Conservation (phyloP, 208 protist genomes). For the Leishmania guyanensis region DNA sequence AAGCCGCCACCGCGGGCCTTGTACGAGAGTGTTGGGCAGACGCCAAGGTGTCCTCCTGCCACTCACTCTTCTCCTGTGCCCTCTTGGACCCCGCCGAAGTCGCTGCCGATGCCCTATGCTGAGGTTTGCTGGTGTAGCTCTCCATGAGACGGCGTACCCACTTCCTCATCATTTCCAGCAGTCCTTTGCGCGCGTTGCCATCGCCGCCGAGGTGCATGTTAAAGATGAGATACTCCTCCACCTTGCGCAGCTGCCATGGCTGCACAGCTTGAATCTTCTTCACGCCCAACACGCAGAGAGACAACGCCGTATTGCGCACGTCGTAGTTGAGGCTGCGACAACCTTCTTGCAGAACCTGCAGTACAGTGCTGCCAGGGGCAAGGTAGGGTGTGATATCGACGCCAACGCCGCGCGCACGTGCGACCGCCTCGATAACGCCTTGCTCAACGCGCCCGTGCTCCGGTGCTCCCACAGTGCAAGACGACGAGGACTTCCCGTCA, state of each 20-base stretch:
- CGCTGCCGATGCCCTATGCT: not conserved
- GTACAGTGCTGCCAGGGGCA: slow-evolving; percentile 33
- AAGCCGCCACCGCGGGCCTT: not conserved
- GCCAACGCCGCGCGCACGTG: slow-evolving; percentile 56
- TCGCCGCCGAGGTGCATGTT: slow-evolving; percentile 88
- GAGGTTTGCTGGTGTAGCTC: slow-evolving; percentile 33
- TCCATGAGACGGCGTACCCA: slow-evolving; percentile 66
- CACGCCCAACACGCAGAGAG: slow-evolving; percentile 60
- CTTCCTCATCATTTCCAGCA: slow-evolving; percentile 71
- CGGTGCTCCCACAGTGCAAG: slow-evolving; percentile 9
- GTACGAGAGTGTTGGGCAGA: not conserved
- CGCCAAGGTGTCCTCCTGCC: not conserved
- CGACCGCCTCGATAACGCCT: slow-evolving; percentile 79
- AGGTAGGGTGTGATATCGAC: slow-evolving; percentile 64
- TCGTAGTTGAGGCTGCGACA: slow-evolving; percentile 63
- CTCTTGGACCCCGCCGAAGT: not conserved
- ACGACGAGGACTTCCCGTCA: not conserved
- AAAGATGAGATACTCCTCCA: slow-evolving; percentile 77
- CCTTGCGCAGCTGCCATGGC: slow-evolving; percentile 63
- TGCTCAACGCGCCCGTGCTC: slow-evolving; percentile 44
- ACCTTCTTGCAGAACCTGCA: slow-evolving; percentile 44
- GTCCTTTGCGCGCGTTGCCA: slow-evolving; percentile 62
- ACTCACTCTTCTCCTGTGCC: not conserved
- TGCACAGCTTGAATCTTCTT: slow-evolving; percentile 63
- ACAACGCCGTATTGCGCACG: slow-evolving; percentile 65